A percentile compares a stretch with the other conserved stretches of the same genome.
phyloP scores from a whole-genome alignment of 345 rosid species.

The Eucalyptus polybractea region DNA sequence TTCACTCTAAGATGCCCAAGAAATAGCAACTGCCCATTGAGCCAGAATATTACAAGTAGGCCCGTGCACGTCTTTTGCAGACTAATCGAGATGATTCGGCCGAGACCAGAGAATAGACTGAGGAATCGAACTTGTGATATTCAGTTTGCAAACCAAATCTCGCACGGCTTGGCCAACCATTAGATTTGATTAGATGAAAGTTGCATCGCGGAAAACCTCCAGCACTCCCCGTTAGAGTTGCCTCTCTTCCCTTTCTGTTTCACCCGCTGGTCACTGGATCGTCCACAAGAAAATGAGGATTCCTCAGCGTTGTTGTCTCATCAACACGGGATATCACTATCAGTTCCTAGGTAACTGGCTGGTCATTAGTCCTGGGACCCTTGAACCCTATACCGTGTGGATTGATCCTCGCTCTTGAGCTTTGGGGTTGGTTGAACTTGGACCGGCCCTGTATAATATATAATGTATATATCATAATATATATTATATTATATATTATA shows the following conservation, averaged over 20 bases:
- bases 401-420: not conserved
- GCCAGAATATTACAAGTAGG: not conserved
- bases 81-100: not conserved
- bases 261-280: not conserved
- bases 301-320: not conserved
- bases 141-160: not conserved
- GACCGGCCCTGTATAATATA: too few relatives aligned
- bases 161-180: not conserved
- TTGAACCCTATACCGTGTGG: accelerated
- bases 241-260: not conserved
- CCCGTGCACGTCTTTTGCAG: not conserved
- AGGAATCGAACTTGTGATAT: not conserved
- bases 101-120: not conserved
- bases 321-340: not conserved
- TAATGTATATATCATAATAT: too few relatives aligned
- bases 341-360: accelerated
- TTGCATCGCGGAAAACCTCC: not conserved
- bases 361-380: too few relatives aligned
- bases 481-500: too few relatives aligned
- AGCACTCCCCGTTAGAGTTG: not conserved
- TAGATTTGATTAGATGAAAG: not conserved
- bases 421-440: not conserved
- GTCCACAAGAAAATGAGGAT: not conserved
- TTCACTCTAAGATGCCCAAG: not conserved
- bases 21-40: not conserved